Base-by-base conservation (phyloP, 306 rosid genomes). In the Lithocarpus polystachyus region DNA sequence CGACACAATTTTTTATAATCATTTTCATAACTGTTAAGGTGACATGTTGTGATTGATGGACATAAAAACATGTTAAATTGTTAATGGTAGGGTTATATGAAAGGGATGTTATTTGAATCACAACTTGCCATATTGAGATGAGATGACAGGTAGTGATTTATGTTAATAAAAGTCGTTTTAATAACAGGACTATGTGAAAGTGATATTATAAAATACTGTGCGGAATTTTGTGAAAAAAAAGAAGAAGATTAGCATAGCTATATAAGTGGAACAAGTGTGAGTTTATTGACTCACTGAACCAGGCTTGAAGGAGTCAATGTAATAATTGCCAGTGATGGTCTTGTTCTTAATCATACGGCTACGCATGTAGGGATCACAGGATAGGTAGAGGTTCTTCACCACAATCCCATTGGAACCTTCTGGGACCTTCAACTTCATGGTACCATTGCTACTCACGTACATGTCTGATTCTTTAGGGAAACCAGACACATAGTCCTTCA, bases 331-430 rank as follows among this genome's bases (percentile, higher is more conserved):
- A 48, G 15, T 48, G 15, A 54, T 14, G 5, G 45, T 23, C 43
- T 19, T n/a, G 1, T 20, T 60, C 45, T 40, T 37, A 31, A 5
- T 59, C 71, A n/a, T 75, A 5, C 43, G 29, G 11, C 17, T 51
- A 11, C 43, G 78, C 78, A 56, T 29, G 78, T 35, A 75, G 5
- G 78, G 78, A 33, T 75, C 78, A 18, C 78, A 75, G 3, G 78
- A 75, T 15, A 75, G 40, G 78, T 56, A 75, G 57, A 75, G 78
- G 6, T 43, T 75, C 43, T 75, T 75, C 20, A 60, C 24, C 2
- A 60, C 13, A 5, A 75, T 10, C 14, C 71, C 56, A 1, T 40
- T 6, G 28, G 51, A n/a, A 22, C 43, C 55, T 19, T 78, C 20
- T 28, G 70, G 70, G 31, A 64, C 13, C 70, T 64, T 29, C 23